Percentiles rank a stretch among this genome's conserved stretches.
These are phyloP conservation scores for Xylaria venustula DNA, from an alignment of 495 filamentous ascomycete genomes.

Conservation along the genomic window DNA sequence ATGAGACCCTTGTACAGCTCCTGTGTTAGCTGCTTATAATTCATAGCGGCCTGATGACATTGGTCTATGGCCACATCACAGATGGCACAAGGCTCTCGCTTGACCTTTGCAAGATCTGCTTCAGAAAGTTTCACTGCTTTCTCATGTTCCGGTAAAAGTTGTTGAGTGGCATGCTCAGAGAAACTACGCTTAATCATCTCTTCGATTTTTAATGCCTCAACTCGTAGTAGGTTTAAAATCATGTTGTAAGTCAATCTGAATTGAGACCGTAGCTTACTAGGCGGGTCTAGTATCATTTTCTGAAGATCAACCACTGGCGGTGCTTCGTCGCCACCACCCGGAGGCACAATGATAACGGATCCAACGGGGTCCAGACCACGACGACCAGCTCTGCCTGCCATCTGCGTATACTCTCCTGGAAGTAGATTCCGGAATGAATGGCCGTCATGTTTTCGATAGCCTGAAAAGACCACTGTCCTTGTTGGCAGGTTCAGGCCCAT, in stretches of 20 bases:
- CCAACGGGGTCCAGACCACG: conserved; percentile 90
- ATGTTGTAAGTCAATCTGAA: conserved; percentile 99
- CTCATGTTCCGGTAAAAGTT: conserved; percentile 90
- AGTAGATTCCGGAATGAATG: conserved; percentile 85
- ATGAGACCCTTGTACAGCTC: conserved; percentile 73
- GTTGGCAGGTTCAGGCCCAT: conserved; percentile 98
- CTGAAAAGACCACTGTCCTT: conserved; percentile 94
- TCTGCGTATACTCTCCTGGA: conserved; percentile 97
- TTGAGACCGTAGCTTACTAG: conserved; percentile 91
- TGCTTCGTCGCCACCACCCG: conserved; percentile 76
- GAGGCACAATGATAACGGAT: conserved; percentile 87
- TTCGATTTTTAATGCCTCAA: conserved; percentile 97
- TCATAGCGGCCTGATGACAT: conserved; percentile 78
- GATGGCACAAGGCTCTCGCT: conserved; percentile 75
- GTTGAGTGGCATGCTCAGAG: conserved; percentile 97
- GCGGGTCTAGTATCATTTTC: conserved; percentile 94
- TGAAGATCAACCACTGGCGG: conserved; percentile 77
- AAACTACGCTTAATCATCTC: conserved; percentile 99
- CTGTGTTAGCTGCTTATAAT: conserved; percentile 67
- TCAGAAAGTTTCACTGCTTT: conserved; percentile 91
- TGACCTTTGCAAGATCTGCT: conserved; percentile 84
- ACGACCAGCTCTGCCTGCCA: conserved; percentile 93
- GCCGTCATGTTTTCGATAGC: conserved; percentile 93
- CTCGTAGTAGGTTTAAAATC: conserved; percentile 93
- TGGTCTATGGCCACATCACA: conserved; percentile 77